Conservation (phyloP, 192 early-diverging fungal genomes). For the Coemansia sp. region DNA sequence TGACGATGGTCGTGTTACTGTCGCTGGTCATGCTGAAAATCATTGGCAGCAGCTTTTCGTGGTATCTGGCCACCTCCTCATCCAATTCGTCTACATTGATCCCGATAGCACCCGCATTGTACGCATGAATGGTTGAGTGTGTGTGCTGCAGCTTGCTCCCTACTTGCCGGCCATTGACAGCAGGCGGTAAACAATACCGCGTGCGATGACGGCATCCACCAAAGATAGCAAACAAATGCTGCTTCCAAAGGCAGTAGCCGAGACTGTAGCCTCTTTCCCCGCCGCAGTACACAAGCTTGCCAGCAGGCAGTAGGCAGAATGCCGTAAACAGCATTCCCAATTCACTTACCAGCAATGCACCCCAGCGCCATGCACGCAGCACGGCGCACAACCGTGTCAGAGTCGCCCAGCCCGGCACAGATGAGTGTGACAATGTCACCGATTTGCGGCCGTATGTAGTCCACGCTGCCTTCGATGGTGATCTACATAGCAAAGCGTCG, state of each 20-base stretch:
- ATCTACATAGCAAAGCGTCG: conserved; percentile 22
- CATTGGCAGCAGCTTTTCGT: conserved; percentile 79
- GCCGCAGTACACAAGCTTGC: neutral
- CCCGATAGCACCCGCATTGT: neutral
- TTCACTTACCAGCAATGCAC: conserved; percentile 61
- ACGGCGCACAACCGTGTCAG: conserved; percentile 72
- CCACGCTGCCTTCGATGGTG: conserved; percentile 83
- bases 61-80: conserved; percentile 74
- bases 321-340: neutral
- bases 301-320: neutral
- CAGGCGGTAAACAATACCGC: neutral
- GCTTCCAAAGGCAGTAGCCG: neutral
- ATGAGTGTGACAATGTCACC: conserved; percentile 78
- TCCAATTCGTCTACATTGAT: conserved; percentile 67
- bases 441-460: conserved; percentile 75
- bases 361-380: conserved; percentile 87
- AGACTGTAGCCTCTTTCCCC: neutral
- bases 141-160: neutral
- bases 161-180: neutral
- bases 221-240: neutral
- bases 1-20: conserved; percentile 66
- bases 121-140: neutral
- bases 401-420: conserved; percentile 76
- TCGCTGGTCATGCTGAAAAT: conserved; percentile 85
- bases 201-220: neutral